phyloP scores from a whole-genome alignment of 2,329 filamentous ascomycete species.

The Pochonia chlamydosporia region DNA sequence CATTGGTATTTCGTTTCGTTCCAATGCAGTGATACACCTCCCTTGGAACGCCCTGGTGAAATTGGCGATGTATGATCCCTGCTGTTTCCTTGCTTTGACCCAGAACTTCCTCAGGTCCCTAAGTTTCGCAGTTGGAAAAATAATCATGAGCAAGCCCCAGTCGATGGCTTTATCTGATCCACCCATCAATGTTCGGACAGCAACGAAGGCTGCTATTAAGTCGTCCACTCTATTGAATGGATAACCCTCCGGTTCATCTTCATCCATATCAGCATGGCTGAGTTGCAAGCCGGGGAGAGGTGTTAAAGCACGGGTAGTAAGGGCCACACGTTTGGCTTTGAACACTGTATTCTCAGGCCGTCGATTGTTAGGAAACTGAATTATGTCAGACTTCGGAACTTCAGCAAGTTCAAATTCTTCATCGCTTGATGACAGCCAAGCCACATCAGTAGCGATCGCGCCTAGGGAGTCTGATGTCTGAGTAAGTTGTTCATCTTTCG shows the following conservation, averaged over 20 bases:
- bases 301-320: conserved; percentile 23
- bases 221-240: conserved; percentile 17
- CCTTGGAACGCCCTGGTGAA: conserved; percentile 57
- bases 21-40: conserved; percentile 61
- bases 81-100: conserved; percentile 44
- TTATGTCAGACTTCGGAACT: background rate
- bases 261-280: background rate
- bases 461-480: conserved; percentile 1
- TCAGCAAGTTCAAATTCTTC: conserved; percentile 7
- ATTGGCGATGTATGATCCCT: conserved; percentile 47
- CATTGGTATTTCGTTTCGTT: conserved; percentile 51
- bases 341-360: background rate
- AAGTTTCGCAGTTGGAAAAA: conserved; percentile 49
- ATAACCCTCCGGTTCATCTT: conserved; percentile 1
- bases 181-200: conserved; percentile 52
- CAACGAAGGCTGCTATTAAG: conserved; percentile 52
- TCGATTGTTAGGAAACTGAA: background rate
- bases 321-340: conserved; percentile 22
- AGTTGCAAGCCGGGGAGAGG: conserved; percentile 12
- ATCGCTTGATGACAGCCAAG: conserved; percentile 11
- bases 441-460: background rate
- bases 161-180: conserved; percentile 55
- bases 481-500: conserved; percentile 19
- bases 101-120: conserved; percentile 50
- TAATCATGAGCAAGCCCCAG: conserved; percentile 51